Evolutionary conservation across 495 filamentous ascomycete genomes (phyloP), one percentile per base, ranked within the genome.

Genomic region (Lasiosphaeria miniovina): DNA sequence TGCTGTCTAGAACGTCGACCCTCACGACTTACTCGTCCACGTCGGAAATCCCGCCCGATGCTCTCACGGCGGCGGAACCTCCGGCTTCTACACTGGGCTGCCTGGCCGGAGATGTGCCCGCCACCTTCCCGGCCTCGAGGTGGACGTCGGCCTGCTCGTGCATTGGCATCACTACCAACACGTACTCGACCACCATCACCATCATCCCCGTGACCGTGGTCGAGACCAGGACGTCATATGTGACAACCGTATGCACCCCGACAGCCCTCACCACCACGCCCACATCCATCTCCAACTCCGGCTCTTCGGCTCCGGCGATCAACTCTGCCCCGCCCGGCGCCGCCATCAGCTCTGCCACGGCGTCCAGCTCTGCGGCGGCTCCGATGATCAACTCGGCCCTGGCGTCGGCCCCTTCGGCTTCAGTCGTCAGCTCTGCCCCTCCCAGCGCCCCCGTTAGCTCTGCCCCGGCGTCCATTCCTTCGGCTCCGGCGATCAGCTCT

Each of bases 131-230:
- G 5, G 43, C 43, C 6, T 46, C 43, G 43, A 11, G 43, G 4
- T 46, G 43, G 43, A 46, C 43, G 12, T 46, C 43, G 43, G 43
- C 43, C 6, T 46, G 43, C 43, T 46, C 43, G 12, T 46, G 43
- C 43, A 46, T 46, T 46, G 43, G 43, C 43, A 46, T 46, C 43
- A 46, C 43, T 4, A 46, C 43, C 43, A 46, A 46, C 43, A n/a
- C 15, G 12, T 46, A 46, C 43, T 46, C 43, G 7, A n/a, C 43
- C 8, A 46, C 43, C 43, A 6, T 46, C 43, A 46, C 43, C 43
- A n/a, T 11, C 43, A 46, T 14, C 43, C 12, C 43, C 12, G 43
- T 46, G 6, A 46, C 43, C 43, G 43, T 46, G 6, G 15, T n/a
- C 43, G 43, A 46, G 43, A n/a, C 15, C 11, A n/a, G 4, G 43